These are phyloP conservation scores for Cystofilobasidium bisporidii DNA, from an alignment of 768 basidiomycete genomes.

Conservation along the genomic window DNA sequence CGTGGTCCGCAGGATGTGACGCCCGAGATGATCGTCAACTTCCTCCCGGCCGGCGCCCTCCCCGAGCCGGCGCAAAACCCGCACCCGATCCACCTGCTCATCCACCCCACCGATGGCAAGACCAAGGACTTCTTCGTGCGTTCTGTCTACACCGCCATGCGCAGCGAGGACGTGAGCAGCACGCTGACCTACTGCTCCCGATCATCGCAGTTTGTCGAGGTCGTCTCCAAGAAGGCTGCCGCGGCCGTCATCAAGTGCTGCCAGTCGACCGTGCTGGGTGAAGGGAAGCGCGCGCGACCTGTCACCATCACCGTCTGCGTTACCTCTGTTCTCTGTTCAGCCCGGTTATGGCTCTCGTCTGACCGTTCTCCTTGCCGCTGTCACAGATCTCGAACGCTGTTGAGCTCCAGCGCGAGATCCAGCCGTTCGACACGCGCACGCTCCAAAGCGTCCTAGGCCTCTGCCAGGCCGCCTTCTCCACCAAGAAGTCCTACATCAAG, in stretches of 20 bases:
- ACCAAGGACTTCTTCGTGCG: slow-evolving; percentile 28
- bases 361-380: neutral
- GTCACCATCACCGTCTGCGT: slow-evolving; percentile 28
- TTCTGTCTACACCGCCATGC: neutral
- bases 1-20: slow-evolving; percentile 18
- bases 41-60: slow-evolving; percentile 13
- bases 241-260: slow-evolving; percentile 22
- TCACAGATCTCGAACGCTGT: neutral
- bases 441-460: slow-evolving; percentile 5
- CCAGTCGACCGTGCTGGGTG: slow-evolving; percentile 20
- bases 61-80: slow-evolving; percentile 6
- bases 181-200: neutral
- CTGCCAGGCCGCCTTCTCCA: slow-evolving; percentile 22
- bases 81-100: slow-evolving; percentile 27
- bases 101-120: slow-evolving; percentile 26
- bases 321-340: no score
- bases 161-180: neutral
- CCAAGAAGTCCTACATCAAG: slow-evolving; percentile 27
- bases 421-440: slow-evolving; percentile 10
- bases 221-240: slow-evolving; percentile 22
- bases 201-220: slow-evolving; percentile 22
- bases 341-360: neutral
- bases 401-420: slow-evolving; percentile 9
- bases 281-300: slow-evolving; percentile 19
- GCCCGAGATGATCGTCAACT: slow-evolving; percentile 23